Conservation (phyloP, 2,329 filamentous ascomycete genomes). For the Cladosporium colombiae region DNA sequence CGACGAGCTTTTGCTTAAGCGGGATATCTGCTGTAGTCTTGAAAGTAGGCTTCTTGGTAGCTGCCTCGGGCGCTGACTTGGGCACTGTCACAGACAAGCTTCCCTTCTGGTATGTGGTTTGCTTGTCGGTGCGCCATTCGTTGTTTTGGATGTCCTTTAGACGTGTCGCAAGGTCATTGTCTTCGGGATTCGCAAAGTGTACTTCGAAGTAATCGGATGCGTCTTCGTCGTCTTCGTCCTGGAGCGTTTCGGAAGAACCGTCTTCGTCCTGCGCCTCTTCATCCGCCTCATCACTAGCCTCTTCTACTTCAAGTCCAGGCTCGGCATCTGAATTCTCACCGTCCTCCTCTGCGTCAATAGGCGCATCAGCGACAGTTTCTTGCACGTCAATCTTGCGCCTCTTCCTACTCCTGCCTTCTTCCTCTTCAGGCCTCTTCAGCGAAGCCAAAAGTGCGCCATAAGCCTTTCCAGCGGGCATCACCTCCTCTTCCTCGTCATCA, state of each 20-base stretch:
- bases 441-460: slow-evolving; percentile 61
- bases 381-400: slow-evolving; percentile 52
- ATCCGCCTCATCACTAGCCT: slow-evolving; percentile 39
- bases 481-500: slow-evolving; percentile 37
- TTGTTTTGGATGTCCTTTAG: slow-evolving; percentile 50
- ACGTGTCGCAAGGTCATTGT: slow-evolving; percentile 57
- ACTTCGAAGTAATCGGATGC: slow-evolving; percentile 59
- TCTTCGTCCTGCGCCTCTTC: slow-evolving; percentile 47
- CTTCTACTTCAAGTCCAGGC: slow-evolving; percentile 35
- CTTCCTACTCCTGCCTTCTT: slow-evolving; percentile 51
- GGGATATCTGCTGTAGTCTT: slow-evolving; percentile 46
- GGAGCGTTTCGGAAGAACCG: slow-evolving; percentile 49
- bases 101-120: slow-evolving; percentile 20
- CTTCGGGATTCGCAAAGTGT: slow-evolving; percentile 73
- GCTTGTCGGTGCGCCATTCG: slow-evolving; percentile 47
- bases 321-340: slow-evolving; percentile 43
- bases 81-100: slow-evolving; percentile 27
- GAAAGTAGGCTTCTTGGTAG: slow-evolving; percentile 20
- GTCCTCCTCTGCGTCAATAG: slow-evolving; percentile 39
- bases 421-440: slow-evolving; percentile 46
- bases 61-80: slow-evolving; percentile 14
- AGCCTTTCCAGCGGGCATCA: slow-evolving; percentile 40
- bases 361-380: slow-evolving; percentile 22
- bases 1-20: slow-evolving; percentile 70
- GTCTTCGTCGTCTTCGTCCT: slow-evolving; percentile 47